Evolutionary conservation across 2,329 filamentous ascomycete species (phyloP).

Genomic region (Penicillium sp.): DNA sequence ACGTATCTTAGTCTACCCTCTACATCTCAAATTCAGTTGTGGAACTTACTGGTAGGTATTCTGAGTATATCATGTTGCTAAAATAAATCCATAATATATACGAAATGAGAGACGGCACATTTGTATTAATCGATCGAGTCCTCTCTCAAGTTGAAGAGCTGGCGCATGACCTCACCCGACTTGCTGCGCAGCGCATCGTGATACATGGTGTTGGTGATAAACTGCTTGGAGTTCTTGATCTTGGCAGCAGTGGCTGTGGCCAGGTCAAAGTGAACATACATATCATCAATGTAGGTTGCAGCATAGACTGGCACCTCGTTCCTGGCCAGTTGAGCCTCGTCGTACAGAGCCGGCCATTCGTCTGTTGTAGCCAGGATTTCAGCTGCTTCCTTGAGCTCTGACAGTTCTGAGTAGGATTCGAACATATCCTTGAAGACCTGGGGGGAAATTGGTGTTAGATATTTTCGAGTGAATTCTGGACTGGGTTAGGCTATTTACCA

Average conservation of each 20-base stretch:
- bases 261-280: slow-evolving; percentile 82
- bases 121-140: slow-evolving; percentile 55
- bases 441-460: slow-evolving; percentile 1
- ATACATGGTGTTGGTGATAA: slow-evolving; percentile 81
- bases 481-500: slow-evolving; percentile 49
- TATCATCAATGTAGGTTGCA: slow-evolving; percentile 79
- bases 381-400: slow-evolving; percentile 65
- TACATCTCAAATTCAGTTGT: background rate
- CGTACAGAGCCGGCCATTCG: slow-evolving; percentile 75
- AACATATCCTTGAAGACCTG: slow-evolving; percentile 79
- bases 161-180: slow-evolving; percentile 71
- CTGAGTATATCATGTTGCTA: background rate
- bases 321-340: slow-evolving; percentile 66
- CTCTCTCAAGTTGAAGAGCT: slow-evolving; percentile 75
- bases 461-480: background rate
- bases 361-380: slow-evolving; percentile 65
- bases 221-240: slow-evolving; percentile 75
- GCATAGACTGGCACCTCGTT: slow-evolving; percentile 87
- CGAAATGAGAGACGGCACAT: background rate
- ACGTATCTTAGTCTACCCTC: background rate
- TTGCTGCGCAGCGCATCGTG: slow-evolving; percentile 76
- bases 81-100: background rate
- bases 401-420: slow-evolving; percentile 73
- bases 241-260: slow-evolving; percentile 70
- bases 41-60: background rate